Base-by-base conservation (phyloP, 495 filamentous ascomycete genomes). In the Podospora sp. region DNA sequence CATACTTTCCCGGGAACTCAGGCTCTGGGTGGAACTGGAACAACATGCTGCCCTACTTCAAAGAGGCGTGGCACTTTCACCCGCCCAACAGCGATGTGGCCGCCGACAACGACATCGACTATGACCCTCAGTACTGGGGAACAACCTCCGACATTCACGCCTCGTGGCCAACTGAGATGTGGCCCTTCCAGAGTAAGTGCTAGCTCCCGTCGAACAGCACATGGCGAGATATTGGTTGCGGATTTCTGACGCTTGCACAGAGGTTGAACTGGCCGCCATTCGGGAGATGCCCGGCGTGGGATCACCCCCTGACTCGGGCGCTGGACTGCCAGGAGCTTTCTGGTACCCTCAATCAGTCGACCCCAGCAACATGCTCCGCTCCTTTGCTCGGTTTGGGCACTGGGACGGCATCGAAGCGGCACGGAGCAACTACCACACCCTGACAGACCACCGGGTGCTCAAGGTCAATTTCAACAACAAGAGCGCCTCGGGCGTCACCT, bases 1-100 rank as follows among this genome's bases (percentile, higher is more conserved):
- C 16, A 72, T 81, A 53, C 73, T 75, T 52, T 61, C 69, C 36
- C 68, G 70, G 7, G 62, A 68, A 20, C 71, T 70, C 9, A 66
- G 66, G 14, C 12, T 33, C 9, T 46, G 40, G 16, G 11, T 83
- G 80, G 81, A 76, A 70, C 35, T 83, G 80, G 79, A 65, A 75
- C 73, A 16, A 76, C 6, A 60, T 60, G 20, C 11, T 60, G 3
- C 52, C 52, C 20, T 55, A 55, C 14, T 55, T 55, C 52, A 55
- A 55, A 12, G 26, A 50, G 36, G 27, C 18, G 12, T 58, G 20
- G 6, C 7, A 56, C 6, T 12, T 65, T 24, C 21, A 12, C 35
- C 36, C 51, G 7, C 29, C 58, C 24, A 61, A 16, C 18, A 18
- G 18, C 18, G 49, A 52, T 2, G 3, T 55, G 9, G 7, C n/a